Conservation (phyloP, 2,329 filamentous ascomycete species). For the Neurospora sp. region DNA sequence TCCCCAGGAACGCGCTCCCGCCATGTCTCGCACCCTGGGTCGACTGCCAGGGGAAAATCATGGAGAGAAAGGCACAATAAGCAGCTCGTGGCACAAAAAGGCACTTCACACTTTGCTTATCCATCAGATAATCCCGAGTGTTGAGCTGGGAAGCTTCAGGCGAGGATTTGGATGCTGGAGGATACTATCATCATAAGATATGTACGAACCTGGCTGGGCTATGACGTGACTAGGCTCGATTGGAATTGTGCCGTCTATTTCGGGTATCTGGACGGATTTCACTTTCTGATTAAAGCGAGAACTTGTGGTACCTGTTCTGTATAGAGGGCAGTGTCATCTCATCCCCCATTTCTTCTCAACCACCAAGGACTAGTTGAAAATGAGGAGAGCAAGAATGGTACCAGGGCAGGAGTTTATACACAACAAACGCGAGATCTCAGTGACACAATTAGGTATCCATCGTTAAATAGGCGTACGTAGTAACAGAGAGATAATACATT, state of each 20-base stretch:
- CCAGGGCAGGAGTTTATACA: background rate
- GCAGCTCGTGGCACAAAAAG: background rate
- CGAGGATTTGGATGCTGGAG: background rate
- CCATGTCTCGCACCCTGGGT: background rate
- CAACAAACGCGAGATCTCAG: background rate
- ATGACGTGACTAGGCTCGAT: background rate
- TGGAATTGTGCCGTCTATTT: background rate
- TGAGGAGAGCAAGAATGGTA: background rate
- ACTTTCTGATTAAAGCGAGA: background rate
- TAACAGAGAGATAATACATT: background rate
- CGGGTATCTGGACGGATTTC: background rate
- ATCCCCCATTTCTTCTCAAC: background rate
- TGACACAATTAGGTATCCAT: background rate
- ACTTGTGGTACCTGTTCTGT: background rate
- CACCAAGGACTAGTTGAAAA: background rate
- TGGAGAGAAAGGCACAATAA: background rate
- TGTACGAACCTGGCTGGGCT: background rate
- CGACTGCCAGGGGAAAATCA: background rate
- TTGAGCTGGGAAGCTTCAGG: background rate
- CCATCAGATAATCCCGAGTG: background rate
- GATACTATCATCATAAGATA: background rate
- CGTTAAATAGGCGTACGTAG: background rate
- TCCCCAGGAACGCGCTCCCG: background rate
- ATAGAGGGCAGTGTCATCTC: background rate
- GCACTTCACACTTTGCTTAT: background rate